Evolutionary conservation across 306 rosid genomes (phyloP).

Genomic region (Leucaena leucocephala): DNA sequence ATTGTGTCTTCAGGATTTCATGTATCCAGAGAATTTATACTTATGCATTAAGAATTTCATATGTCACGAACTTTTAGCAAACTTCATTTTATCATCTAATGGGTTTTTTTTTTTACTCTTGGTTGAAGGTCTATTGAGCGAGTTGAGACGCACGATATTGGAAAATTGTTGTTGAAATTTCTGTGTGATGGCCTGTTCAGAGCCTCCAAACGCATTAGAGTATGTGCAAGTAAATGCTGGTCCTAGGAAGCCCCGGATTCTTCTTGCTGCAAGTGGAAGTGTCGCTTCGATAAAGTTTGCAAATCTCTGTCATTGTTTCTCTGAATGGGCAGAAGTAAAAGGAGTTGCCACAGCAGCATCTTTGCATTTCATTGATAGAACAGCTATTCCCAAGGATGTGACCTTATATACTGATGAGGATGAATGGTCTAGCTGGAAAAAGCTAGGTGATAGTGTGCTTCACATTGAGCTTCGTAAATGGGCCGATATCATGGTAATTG

Average conservation of each 20-base stretch:
- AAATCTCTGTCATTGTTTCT: slow-evolving; percentile 54
- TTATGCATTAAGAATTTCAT: neutral
- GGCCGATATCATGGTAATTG: slow-evolving; percentile 92
- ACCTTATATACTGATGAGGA: slow-evolving; percentile 54
- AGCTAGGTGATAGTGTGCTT: slow-evolving; percentile 67
- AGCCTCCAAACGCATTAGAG: slow-evolving; percentile 44
- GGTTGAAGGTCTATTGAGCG: neutral
- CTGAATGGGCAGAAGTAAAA: slow-evolving; percentile 80
- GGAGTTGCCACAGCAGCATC: slow-evolving; percentile 68
- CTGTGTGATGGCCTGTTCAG: slow-evolving; percentile 58
- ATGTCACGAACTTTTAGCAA: neutral
- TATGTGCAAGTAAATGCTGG: slow-evolving; percentile 37
- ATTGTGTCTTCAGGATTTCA: neutral
- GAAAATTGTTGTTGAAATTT: slow-evolving; percentile 34
- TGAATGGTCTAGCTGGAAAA: slow-evolving; percentile 74
- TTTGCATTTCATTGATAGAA: slow-evolving; percentile 59
- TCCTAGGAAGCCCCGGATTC: slow-evolving; percentile 72
- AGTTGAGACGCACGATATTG: neutral
- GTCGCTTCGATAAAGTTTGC: slow-evolving; percentile 73
- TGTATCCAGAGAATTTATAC: neutral
- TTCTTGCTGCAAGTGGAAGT: slow-evolving; percentile 85
- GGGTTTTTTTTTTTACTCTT: neutral
- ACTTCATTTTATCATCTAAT: neutral
- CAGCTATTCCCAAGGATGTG: slow-evolving; percentile 53
- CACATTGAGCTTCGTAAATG: slow-evolving; percentile 81